Conservation (phyloP, 495 filamentous ascomycete genomes). For the Pseudoneurospora amorphoporcata region DNA sequence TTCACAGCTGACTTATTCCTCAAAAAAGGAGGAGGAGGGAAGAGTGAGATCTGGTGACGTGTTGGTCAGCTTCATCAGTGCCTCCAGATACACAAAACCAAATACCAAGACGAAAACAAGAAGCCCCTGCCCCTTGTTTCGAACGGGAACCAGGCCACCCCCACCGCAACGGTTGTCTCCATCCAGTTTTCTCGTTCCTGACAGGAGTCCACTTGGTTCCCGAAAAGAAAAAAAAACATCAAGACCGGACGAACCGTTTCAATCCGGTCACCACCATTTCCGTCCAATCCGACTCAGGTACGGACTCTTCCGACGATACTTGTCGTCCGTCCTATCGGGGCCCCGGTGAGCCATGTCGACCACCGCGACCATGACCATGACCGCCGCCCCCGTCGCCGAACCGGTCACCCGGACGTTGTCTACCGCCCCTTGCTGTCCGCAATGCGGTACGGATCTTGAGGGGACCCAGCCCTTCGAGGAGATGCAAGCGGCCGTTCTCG, state of each 20-base stretch:
- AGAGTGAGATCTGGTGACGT: background rate
- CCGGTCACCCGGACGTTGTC: background rate
- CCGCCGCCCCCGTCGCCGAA: background rate
- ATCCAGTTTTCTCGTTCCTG: background rate
- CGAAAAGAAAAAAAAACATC: background rate
- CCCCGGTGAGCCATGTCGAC: background rate
- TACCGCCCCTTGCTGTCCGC: conserved; percentile 23
- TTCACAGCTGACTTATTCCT: background rate
- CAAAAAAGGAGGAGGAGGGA: background rate
- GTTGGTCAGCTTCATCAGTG: background rate
- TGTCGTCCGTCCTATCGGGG: background rate
- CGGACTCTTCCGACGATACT: background rate
- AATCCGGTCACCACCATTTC: background rate
- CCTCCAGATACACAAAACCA: background rate
- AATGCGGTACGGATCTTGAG: conserved; percentile 27
- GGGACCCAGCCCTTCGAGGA: conserved; percentile 27
- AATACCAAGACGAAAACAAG: background rate
- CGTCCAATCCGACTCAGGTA: background rate
- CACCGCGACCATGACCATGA: background rate
- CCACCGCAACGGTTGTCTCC: background rate
- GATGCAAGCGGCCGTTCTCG: conserved; percentile 38
- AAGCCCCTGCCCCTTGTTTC: background rate
- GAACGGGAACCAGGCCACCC: background rate
- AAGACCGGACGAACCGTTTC: background rate
- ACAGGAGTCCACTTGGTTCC: background rate